phyloP scores from a whole-genome alignment of 1,284 basidiomycete genomes.

The Pyrrhoderma noxium region DNA sequence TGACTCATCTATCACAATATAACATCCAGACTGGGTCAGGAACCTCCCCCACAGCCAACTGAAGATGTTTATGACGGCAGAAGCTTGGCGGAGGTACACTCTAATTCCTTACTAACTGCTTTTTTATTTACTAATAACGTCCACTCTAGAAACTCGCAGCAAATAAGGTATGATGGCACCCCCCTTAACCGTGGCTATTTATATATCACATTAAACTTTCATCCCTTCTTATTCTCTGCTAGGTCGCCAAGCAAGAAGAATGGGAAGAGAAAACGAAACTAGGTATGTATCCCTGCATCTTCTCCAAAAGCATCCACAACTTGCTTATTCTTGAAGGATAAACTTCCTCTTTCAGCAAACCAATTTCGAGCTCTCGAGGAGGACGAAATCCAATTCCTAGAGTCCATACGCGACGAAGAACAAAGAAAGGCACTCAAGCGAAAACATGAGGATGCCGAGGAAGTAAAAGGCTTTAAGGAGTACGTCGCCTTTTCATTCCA shows the following conservation, averaged over 20 bases:
- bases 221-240: constrained; percentile 18
- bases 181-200: constrained; percentile 8
- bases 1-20: background rate
- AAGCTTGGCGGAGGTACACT: constrained; percentile 81
- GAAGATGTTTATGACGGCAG: constrained; percentile 81
- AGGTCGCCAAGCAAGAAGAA: constrained; percentile 88
- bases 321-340: constrained; percentile 17
- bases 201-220: constrained; percentile 20
- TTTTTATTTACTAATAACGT: background rate
- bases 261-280: constrained; percentile 92
- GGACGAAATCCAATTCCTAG: constrained; percentile 85
- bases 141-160: constrained; percentile 66
- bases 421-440: constrained; percentile 68
- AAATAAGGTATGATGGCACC: constrained; percentile 50
- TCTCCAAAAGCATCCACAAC: background rate
- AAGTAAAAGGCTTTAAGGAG: constrained; percentile 75
- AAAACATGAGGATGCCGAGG: constrained; percentile 72
- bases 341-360: constrained; percentile 47
- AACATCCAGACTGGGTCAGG: constrained; percentile 66
- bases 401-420: constrained; percentile 72
- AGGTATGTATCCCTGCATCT: constrained; percentile 35
- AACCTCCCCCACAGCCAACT: constrained; percentile 71
- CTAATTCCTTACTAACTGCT: background rate
- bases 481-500: constrained; percentile 29
- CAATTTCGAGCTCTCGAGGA: constrained; percentile 88